Evolutionary conservation across 768 basidiomycete species (phyloP).

Genomic region (Chlorophyllum brunneum): DNA sequence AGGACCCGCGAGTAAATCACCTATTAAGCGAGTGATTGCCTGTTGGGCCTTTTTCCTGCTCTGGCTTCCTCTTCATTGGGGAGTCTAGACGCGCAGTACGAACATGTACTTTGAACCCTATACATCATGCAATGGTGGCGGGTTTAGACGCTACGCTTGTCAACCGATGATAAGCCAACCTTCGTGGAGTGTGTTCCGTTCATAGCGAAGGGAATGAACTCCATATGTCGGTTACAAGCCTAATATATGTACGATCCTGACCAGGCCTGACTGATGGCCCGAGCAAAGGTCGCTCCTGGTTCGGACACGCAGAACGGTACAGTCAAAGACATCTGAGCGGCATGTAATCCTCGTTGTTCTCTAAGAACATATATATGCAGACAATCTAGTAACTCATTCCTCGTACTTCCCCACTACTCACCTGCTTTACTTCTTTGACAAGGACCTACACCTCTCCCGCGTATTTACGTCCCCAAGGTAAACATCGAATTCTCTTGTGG

Average conservation of each 20-base stretch:
- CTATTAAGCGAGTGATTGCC: slow-evolving; percentile 10
- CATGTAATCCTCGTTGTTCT: slow-evolving; percentile 14
- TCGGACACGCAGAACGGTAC: neutral
- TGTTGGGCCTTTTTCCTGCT: neutral
- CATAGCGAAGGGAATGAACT: slow-evolving; percentile 3
- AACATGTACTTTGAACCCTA: neutral
- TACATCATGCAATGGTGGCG: neutral
- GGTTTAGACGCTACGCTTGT: neutral
- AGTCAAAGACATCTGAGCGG: slow-evolving; percentile 4
- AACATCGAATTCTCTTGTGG: neutral
- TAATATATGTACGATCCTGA: slow-evolving; percentile 2
- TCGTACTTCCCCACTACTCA: slow-evolving; percentile 1
- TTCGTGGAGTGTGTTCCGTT: slow-evolving; percentile 1
- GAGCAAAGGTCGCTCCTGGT: slow-evolving; percentile 1
- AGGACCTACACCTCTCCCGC: neutral
- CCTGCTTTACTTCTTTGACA: neutral
- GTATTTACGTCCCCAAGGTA: neutral
- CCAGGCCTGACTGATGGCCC: slow-evolving; percentile 12
- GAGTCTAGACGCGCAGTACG: neutral
- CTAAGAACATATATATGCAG: slow-evolving; percentile 8
- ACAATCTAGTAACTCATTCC: neutral
- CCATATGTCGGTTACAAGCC: slow-evolving; percentile 8
- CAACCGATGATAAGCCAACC: neutral
- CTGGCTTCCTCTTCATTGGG: neutral
- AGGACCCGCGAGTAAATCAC: slow-evolving; percentile 6